A percentile compares a stretch with the other conserved stretches of the same genome.
Conservation (phyloP, 2,329 filamentous ascomycete genomes). For the Paecilomyces fulvus region DNA sequence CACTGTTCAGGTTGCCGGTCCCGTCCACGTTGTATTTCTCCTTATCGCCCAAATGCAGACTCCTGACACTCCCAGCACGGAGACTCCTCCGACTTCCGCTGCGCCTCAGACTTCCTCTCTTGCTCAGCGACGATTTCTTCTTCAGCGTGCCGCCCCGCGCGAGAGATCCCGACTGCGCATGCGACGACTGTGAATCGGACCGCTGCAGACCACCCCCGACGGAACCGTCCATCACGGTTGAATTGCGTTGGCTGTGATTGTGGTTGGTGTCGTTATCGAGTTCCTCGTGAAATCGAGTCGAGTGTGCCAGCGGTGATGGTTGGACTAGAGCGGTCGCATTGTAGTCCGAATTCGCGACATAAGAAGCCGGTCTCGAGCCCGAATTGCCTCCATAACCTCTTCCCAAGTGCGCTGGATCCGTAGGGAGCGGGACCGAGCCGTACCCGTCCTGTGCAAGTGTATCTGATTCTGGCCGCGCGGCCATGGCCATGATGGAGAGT, state of each 20-base stretch:
- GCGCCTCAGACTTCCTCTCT: slow-evolving; percentile 65
- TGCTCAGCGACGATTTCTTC: slow-evolving; percentile 75
- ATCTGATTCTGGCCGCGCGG: slow-evolving; percentile 23
- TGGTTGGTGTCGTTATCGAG: slow-evolving; percentile 21
- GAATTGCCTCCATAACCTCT: slow-evolving; percentile 24
- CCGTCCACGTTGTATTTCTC: slow-evolving; percentile 37
- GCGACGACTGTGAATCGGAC: slow-evolving; percentile 35
- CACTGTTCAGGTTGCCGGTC: slow-evolving; percentile 64
- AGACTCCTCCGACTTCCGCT: slow-evolving; percentile 73
- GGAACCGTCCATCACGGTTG: slow-evolving; percentile 20
- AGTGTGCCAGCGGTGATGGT: slow-evolving; percentile 23
- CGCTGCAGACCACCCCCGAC: slow-evolving; percentile 23
- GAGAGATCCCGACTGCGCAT: slow-evolving; percentile 30
- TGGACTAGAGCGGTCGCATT: slow-evolving; percentile 25
- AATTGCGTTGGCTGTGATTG: slow-evolving; percentile 24
- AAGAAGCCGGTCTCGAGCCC: slow-evolving; percentile 34
- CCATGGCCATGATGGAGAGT: slow-evolving; percentile 25
- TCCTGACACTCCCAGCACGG: slow-evolving; percentile 78
- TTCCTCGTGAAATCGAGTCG: slow-evolving; percentile 33
- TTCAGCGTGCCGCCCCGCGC: slow-evolving; percentile 66
- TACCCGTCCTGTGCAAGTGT: slow-evolving; percentile 33
- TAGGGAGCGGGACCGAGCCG: slow-evolving; percentile 19
- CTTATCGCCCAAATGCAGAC: slow-evolving; percentile 62
- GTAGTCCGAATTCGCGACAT: slow-evolving; percentile 24
- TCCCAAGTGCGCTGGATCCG: slow-evolving; percentile 20